Evolutionary conservation across 2,329 filamentous ascomycete species (phyloP).

Genomic region (Arthrobotrys conoides): DNA sequence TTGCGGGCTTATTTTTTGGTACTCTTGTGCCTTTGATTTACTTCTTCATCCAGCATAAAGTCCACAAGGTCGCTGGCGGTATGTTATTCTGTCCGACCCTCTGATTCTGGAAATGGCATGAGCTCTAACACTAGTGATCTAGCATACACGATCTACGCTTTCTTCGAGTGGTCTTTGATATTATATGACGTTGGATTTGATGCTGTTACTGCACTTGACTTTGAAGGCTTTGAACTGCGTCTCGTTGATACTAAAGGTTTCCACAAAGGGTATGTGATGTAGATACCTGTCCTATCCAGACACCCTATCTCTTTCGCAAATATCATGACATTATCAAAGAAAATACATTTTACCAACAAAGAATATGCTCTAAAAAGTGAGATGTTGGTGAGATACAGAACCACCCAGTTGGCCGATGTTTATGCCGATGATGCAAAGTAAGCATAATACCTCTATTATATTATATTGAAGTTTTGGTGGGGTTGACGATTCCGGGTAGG

Average conservation of each 20-base stretch:
- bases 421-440: conserved; percentile 58
- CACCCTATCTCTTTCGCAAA: conserved; percentile 16
- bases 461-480: conserved; percentile 10
- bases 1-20: conserved; percentile 88
- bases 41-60: conserved; percentile 99
- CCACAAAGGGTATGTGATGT: conserved; percentile 98
- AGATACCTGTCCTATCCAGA: conserved; percentile 70
- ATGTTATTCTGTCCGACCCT: conserved; percentile 67
- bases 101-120: background rate
- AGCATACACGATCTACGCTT: conserved; percentile 98
- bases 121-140: conserved; percentile 31
- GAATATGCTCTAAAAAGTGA: conserved; percentile 61
- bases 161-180: conserved; percentile 97
- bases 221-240: conserved; percentile 86
- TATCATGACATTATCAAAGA: conserved; percentile 48
- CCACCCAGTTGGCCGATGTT: conserved; percentile 52
- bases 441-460: conserved; percentile 27
- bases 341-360: conserved; percentile 56
- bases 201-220: conserved; percentile 92
- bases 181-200: conserved; percentile 97
- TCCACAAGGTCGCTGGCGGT: conserved; percentile 94
- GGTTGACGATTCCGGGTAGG: conserved; percentile 68
- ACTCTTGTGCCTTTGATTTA: conserved; percentile 91
- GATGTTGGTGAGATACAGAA: conserved; percentile 61
- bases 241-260: conserved; percentile 89